Percentiles rank a stretch among this genome's conserved stretches.
Evolutionary conservation across 148 eudicot genomes (phyloP).

Genomic region (Persicaria maculosa): DNA sequence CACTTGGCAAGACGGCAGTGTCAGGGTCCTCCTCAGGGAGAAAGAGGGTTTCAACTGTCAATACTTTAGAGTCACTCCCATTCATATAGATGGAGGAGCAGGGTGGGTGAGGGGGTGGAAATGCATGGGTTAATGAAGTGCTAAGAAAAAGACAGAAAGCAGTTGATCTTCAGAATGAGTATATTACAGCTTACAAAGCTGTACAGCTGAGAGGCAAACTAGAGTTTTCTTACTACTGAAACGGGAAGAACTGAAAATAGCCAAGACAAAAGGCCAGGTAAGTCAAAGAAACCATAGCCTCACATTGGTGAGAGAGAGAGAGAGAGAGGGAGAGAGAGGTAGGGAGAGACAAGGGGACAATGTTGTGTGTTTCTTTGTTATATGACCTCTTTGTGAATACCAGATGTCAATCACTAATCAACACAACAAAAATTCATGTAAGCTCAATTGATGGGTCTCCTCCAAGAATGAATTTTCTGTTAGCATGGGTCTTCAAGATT

Average conservation of each 20-base stretch:
- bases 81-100: neutral
- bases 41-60: neutral
- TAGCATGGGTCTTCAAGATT: neutral
- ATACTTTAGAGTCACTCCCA: neutral
- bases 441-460: neutral
- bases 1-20: neutral
- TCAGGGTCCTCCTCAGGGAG: too few species aligned
- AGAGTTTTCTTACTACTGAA: too few species aligned
- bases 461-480: neutral
- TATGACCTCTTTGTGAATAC: neutral
- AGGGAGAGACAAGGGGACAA: neutral
- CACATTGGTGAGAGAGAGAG: neutral
- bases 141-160: too few species aligned
- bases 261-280: neutral
- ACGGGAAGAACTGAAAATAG: neutral
- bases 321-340: neutral
- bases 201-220: too few species aligned
- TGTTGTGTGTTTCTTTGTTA: neutral
- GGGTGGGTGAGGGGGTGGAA: too few species aligned
- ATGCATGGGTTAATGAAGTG: too few species aligned
- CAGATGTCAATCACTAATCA: neutral
- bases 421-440: neutral
- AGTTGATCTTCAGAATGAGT: too few species aligned
- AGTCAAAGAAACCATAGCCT: neutral
- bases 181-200: too few species aligned